Percentiles rank a stretch among this genome's conserved stretches.
Evolutionary conservation across 2,329 filamentous ascomycete species (phyloP).

Genomic region (Paraconiothyrium brasiliense): DNA sequence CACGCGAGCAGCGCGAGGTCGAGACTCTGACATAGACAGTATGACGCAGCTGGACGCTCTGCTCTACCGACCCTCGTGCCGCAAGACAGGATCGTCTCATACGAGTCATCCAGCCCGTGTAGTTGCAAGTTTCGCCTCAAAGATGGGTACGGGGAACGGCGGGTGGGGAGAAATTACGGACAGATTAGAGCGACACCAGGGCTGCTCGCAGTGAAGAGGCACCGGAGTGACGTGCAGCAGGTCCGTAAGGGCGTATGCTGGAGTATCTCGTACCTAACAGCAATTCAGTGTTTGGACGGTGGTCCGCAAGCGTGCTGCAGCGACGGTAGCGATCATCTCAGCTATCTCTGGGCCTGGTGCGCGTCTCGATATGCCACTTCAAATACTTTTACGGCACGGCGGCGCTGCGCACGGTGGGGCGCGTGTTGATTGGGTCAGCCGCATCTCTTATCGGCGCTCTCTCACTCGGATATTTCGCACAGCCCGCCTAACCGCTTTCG

Average conservation of each 20-base stretch:
- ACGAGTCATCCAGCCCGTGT: not conserved
- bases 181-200: not conserved
- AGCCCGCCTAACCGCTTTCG: constrained; percentile 29
- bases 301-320: constrained; percentile 19
- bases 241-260: not conserved
- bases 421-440: constrained; percentile 34
- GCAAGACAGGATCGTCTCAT: not conserved
- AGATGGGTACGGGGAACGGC: not conserved
- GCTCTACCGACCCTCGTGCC: not conserved
- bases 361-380: constrained; percentile 18
- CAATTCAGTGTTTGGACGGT: constrained; percentile 45
- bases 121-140: not conserved
- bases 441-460: constrained; percentile 39
- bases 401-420: constrained; percentile 34
- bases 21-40: too few species aligned
- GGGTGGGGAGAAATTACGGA: constrained; percentile 6
- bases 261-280: constrained; percentile 47
- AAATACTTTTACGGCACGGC: constrained; percentile 48
- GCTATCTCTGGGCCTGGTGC: constrained; percentile 30
- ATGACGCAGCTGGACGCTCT: not conserved
- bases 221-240: constrained; percentile 12
- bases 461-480: constrained; percentile 13
- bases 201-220: not conserved
- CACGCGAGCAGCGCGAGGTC: constrained; percentile 8
- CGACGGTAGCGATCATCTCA: constrained; percentile 27